These are phyloP conservation scores for Cladosporium sp. DNA, from an alignment of 2,329 filamentous ascomycete species.

Conservation along the genomic window DNA sequence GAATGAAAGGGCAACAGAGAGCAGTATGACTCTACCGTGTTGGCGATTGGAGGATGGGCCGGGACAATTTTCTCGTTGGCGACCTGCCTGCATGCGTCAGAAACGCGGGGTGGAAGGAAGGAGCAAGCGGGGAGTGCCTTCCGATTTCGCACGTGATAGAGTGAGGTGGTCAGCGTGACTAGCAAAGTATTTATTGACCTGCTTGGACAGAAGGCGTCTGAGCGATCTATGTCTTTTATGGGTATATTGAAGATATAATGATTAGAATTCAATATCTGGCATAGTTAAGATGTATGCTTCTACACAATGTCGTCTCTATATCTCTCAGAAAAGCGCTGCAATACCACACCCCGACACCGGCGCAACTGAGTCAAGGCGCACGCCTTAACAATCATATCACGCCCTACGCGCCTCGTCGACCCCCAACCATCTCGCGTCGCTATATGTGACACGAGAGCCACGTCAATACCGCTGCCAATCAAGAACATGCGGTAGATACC, in stretches of 20 bases:
- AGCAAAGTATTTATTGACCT: not conserved
- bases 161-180: not conserved
- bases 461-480: not conserved
- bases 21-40: slow-evolving; percentile 23
- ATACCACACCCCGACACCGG: not conserved
- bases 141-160: slow-evolving; percentile 10
- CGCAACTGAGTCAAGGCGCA: not conserved
- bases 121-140: slow-evolving; percentile 3
- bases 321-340: not conserved
- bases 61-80: slow-evolving; percentile 15
- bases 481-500: not conserved
- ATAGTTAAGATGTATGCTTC: not conserved
- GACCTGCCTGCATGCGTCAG: slow-evolving; percentile 5
- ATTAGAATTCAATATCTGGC: not conserved
- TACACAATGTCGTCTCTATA: not conserved
- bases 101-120: slow-evolving; percentile 10
- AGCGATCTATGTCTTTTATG: not conserved
- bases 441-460: not conserved
- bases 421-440: not conserved
- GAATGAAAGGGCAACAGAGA: slow-evolving; percentile 1
- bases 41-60: not conserved
- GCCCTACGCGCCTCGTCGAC: not conserved
- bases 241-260: not conserved
- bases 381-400: not conserved
- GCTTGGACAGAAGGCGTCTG: not conserved